A percentile compares a stretch with the other conserved stretches of the same genome.
These are phyloP conservation scores for Vitis hybrid DNA, from an alignment of 177 flowering plant genomes.

Conservation along the genomic window DNA sequence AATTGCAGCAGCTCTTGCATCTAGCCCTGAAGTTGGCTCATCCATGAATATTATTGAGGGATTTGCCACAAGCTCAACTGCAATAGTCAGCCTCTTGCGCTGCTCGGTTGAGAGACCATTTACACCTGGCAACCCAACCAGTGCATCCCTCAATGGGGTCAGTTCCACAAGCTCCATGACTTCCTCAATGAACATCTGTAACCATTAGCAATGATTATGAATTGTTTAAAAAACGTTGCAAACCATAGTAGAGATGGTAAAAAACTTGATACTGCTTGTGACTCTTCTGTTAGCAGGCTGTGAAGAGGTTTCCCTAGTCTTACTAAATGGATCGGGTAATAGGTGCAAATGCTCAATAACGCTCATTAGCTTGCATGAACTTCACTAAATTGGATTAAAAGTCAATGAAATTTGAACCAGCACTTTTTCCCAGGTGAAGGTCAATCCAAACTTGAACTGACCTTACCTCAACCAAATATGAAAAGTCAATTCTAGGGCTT, in stretches of 20 bases:
- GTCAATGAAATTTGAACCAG: background rate
- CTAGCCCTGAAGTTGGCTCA: conserved; percentile 90
- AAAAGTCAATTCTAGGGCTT: no score
- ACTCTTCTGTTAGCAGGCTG: background rate
- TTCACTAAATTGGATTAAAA: background rate
- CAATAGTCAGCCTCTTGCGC: conserved; percentile 81
- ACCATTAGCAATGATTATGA: background rate
- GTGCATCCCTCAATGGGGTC: conserved; percentile 35
- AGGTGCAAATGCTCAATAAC: background rate
- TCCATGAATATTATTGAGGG: conserved; percentile 94
- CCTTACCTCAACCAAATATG: no score
- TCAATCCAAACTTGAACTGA: background rate
- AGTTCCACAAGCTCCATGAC: conserved; percentile 64
- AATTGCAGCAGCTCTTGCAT: conserved; percentile 90
- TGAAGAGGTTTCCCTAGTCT: background rate
- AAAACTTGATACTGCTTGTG: background rate
- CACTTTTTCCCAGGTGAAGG: background rate
- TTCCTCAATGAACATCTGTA: conserved; percentile 63
- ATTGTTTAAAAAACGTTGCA: no score
- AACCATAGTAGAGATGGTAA: no score
- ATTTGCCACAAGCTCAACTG: conserved; percentile 87
- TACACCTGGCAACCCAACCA: conserved; percentile 75
- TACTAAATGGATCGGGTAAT: background rate
- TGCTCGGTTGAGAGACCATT: conserved; percentile 87
- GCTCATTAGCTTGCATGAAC: background rate